Base-by-base conservation (phyloP, 441 rosid genomes). In the Arabidopsis lyrata region DNA sequence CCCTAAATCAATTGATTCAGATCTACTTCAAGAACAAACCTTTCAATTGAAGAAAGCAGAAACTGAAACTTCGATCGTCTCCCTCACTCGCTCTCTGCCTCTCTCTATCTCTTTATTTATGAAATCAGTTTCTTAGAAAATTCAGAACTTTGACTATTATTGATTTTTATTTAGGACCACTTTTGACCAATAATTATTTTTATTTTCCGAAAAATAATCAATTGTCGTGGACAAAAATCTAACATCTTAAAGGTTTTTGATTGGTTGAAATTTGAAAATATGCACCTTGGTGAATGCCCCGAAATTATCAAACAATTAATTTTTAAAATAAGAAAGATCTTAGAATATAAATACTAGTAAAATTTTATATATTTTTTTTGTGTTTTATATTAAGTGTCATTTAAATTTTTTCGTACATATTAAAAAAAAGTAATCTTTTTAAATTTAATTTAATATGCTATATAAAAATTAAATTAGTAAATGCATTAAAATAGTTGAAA, bases 1-100 rank as follows among this genome's bases (percentile, higher is more conserved):
- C 18, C 39, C 16, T 53, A 8, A 24, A 66, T 12, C 12, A 48
- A 60, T 64, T 4, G 27, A 29, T 29, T 3, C 50, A n/a, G 34
- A 66, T 35, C 63, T 42, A 29, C 29, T 47, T 73, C 14, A 56
- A 60, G 72, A 65, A 58, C 1, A 32, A 44, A 73, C 70, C 76
- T 72, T 45, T 54, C 16, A 53, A 41, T 15, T 50, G 16, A 27
- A 12, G 27, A 18, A 34, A 5, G 9, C 29, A 36, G 53, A 38
- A 73, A 57, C 41, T 44, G 50, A n/a, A 52, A 34, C 60, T 48
- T 50, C 2, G 31, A 6, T 61, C 70, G 72, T 57, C 70, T 73
- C 13, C 32, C 38, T 55, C 58, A 8, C 41, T 47, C 60, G 3
- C 15, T 34, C 14, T 47, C 4, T 24, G 27, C 27, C 27, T 24